A percentile compares a stretch with the other conserved stretches of the same genome.
Conservation (phyloP, 495 filamentous ascomycete species). For the Sporormia fimetaria region DNA sequence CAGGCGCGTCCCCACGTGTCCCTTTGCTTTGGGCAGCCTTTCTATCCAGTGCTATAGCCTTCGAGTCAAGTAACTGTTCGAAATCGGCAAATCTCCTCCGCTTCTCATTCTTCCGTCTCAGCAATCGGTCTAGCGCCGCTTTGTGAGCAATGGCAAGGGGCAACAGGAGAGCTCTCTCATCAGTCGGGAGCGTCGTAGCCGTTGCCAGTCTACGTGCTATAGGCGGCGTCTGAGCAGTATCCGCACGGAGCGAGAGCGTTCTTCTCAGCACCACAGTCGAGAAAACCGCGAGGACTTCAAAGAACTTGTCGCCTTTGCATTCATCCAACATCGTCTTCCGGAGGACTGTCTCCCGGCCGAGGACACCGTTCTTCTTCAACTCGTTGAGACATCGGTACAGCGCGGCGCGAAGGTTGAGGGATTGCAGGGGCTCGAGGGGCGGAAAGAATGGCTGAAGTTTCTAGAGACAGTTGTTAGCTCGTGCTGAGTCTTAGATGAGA, state of each 20-base stretch:
- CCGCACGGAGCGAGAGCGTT: conserved; percentile 41
- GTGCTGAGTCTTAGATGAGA: background rate
- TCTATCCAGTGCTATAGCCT: conserved; percentile 39
- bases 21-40: conserved; percentile 23
- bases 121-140: conserved; percentile 43
- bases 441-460: conserved; percentile 87
- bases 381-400: conserved; percentile 68
- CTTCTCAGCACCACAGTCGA: conserved; percentile 68
- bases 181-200: conserved; percentile 46
- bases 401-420: conserved; percentile 75
- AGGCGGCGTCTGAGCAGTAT: conserved; percentile 25
- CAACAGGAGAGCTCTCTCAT: conserved; percentile 49
- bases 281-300: conserved; percentile 68
- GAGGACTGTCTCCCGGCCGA: conserved; percentile 64
- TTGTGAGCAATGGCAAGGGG: conserved; percentile 64
- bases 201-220: conserved; percentile 51
- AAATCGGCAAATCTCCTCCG: conserved; percentile 45
- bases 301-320: conserved; percentile 43
- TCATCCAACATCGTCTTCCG: conserved; percentile 89
- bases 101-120: conserved; percentile 46
- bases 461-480: conserved; percentile 32
- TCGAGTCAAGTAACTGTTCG: conserved; percentile 44
- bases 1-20: conserved; percentile 31
- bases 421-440: conserved; percentile 73
- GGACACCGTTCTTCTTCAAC: conserved; percentile 71